Base-by-base conservation (phyloP, 2,329 filamentous ascomycete species). In the Cladosporium sp. region DNA sequence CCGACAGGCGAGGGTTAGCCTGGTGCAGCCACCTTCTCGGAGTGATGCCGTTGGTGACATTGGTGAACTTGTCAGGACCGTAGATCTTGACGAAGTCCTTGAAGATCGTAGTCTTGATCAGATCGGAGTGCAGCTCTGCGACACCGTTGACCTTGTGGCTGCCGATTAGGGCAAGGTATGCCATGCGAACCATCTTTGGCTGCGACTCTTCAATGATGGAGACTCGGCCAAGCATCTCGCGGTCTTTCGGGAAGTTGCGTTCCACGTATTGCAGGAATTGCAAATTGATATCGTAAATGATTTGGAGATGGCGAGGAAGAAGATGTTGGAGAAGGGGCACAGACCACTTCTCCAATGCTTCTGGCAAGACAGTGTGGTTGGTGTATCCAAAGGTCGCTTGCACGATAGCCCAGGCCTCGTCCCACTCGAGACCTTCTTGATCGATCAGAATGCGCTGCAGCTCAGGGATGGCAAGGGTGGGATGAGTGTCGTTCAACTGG, bases 71-170 rank as follows among this genome's bases (percentile, higher is more conserved):
- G 78, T 98, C 93, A 0, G 86, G 85, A 2, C 93, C 93, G 62
- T 93, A 98, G 57, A 98, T 88, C 60, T 83, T 80, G 53, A 98
- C 92, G 70, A 98, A 98, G 69, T 98, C 93, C 70, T 93, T 96
- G 82, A 98, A 97, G 60, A 98, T 95, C n/a, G 93, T 98, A 0
- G 91, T 94, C 76, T 93, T 93, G 76, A 98, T 95, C 52, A 98
- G 78, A 66, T 98, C 93, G 0, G 93, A 98, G 73, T 98, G 93
- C 57, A 98, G 75, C 72, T 98, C 93, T 29, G 93, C 93, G 30
- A 98, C 93, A 68, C 93, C 93, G 60, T 98, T 98, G 75, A 98
- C 91, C 76, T 97, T 98, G 81, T 97, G 93, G 30, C 93, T 97
- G 41, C 93, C 93, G 61, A 98, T 90, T 65, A 97, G 86, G 55